Conservation (phyloP, 1,284 basidiomycete species). For the Boletus semigastroideus region DNA sequence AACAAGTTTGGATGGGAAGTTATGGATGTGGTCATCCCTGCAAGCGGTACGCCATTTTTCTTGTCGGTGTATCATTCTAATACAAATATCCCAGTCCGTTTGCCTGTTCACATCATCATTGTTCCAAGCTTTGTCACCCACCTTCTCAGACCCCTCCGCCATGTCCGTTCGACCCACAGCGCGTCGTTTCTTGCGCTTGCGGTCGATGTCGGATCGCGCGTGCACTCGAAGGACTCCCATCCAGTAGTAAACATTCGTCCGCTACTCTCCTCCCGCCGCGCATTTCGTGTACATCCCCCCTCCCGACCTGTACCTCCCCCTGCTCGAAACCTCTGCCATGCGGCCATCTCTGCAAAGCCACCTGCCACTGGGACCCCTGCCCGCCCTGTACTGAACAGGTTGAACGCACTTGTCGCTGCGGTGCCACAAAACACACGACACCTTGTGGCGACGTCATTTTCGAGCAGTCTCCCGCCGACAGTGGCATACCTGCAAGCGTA, state of each 20-base stretch:
- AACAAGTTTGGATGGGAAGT: conserved; percentile 62
- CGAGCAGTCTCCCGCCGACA: background rate
- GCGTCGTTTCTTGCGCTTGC: conserved; percentile 79
- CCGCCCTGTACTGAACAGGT: conserved; percentile 72
- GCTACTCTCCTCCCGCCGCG: conserved; percentile 44
- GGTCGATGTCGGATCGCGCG: conserved; percentile 57
- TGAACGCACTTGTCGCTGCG: conserved; percentile 78
- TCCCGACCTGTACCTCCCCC: conserved; percentile 72
- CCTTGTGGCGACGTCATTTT: conserved; percentile 41
- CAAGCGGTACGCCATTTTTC: conserved; percentile 43
- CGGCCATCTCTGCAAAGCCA: conserved; percentile 70
- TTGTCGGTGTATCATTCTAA: conserved; percentile 2
- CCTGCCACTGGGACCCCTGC: conserved; percentile 65
- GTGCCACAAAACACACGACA: conserved; percentile 56
- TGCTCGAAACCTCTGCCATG: conserved; percentile 65
- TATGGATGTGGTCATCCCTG: conserved; percentile 69
- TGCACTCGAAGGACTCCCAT: conserved; percentile 35
- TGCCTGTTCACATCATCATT: conserved; percentile 75
- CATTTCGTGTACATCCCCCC: conserved; percentile 63
- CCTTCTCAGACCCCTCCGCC: conserved; percentile 55
- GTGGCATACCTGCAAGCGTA: conserved; percentile 26
- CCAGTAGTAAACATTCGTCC: background rate
- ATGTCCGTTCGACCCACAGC: conserved; percentile 74
- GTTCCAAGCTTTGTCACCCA: conserved; percentile 70
- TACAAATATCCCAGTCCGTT: conserved; percentile 48